Conservation (phyloP, 805 yeast genomes). For the Candida mattraensis region DNA sequence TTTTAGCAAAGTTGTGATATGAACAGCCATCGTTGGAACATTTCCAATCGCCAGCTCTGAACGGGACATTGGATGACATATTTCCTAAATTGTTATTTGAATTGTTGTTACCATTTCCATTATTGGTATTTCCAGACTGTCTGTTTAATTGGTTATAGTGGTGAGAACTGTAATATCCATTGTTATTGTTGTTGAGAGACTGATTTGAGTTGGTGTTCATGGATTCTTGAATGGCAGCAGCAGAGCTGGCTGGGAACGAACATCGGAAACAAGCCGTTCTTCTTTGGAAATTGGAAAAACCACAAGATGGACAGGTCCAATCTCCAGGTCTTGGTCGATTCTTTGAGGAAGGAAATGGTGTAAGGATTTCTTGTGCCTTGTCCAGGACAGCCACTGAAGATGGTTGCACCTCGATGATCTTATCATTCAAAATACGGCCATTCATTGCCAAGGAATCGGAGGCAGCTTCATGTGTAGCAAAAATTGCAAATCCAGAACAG, state of each 20-base stretch:
- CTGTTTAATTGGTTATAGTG: too few relatives aligned
- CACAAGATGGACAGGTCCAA: constrained; percentile 97
- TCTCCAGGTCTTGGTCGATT: constrained; percentile 95
- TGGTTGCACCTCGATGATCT: constrained; percentile 81
- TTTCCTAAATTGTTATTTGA: too few relatives aligned
- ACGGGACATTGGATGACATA: constrained; percentile 72
- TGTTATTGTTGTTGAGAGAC: constrained; percentile 5
- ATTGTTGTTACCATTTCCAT: constrained; percentile 15
- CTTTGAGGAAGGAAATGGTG: constrained; percentile 80
- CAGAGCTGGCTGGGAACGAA: constrained; percentile 79
- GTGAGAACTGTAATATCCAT: constrained; percentile 19
- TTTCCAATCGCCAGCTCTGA: constrained; percentile 97
- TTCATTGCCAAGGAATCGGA: constrained; percentile 73
- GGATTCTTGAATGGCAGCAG: constrained; percentile 66
- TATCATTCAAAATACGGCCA: constrained; percentile 72
- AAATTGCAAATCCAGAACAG: constrained; percentile 80
- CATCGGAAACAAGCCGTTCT: constrained; percentile 93
- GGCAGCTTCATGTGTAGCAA: constrained; percentile 84
- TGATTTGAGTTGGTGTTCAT: constrained; percentile 10
- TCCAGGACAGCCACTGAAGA: constrained; percentile 77
- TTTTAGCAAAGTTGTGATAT: constrained; percentile 92
- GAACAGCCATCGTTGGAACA: constrained; percentile 76
- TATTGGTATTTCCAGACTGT: constrained; percentile 14
- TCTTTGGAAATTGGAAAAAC: constrained; percentile 91
- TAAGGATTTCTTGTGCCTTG: constrained; percentile 74